Evolutionary conservation across 768 basidiomycete species (phyloP), one percentile per base, ranked within the genome.

Genomic region (Royoungia palumana): DNA sequence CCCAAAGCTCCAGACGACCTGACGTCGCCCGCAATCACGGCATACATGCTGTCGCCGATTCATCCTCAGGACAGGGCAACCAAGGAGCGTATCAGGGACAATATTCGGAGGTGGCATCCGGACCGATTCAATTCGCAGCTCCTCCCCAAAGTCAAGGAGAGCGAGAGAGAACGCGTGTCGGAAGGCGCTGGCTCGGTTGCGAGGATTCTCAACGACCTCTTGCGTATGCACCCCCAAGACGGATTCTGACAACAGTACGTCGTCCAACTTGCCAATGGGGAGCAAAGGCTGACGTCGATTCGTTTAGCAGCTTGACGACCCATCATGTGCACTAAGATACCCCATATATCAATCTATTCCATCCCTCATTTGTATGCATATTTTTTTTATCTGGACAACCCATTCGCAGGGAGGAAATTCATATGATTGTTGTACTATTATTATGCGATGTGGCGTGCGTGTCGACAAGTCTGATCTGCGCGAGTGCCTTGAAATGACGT

Each of bases 81-180:
- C 42, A 87, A 85, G 69, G 88, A 89, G 57, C 80, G 86, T 13
- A 74, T 89, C 54, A 87, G 82, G 71, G 87, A 89, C 51, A 80
- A 82, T 46, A 75, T 91, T 57, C 77, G 79, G 65, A 70, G 76
- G 54, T 91, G 87, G 88, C 88, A 91, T 66, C 88, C 89, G 5
- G 89, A 91, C 67, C 80, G 85, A 28, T 90, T 91, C 60, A 84
- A 89, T 55, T 81, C 80, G 30, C 82, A 84, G 63, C 69, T 79
- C 45, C 63, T 90, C 60, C 70, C 75, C 11, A 82, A 82, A 66
- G 85, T 89, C 41, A 67, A 71, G 41, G 81, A 83, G 52, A 72
- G 63, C 30, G 85, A 89, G 51, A 75, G 74, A 62, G 86, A 81
- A 59, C 77, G 66, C 59, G 86, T 91, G 42, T 77, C 79, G 67